Conservation (phyloP, 345 rosid genomes). For the Brassica rapa region DNA sequence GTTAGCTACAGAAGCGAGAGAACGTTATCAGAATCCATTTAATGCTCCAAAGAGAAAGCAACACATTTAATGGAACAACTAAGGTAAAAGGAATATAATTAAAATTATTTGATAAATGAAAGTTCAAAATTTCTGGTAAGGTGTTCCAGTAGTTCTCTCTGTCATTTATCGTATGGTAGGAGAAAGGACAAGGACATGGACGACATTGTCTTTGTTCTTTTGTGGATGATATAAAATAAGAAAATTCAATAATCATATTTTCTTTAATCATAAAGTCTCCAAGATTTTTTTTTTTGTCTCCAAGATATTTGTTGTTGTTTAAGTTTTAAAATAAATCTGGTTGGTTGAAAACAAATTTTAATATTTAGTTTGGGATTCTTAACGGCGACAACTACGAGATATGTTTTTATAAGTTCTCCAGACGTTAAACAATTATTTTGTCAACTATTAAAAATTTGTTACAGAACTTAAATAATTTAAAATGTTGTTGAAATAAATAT, state of each 20-base stretch:
- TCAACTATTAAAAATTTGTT: not conserved
- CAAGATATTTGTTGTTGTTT: slow-evolving; percentile 18
- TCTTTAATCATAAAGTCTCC: not conserved
- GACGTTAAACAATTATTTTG: not conserved
- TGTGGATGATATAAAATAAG: slow-evolving; percentile 29
- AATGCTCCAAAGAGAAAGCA: slow-evolving; percentile 6
- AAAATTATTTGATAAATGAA: not conserved
- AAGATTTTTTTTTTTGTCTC: slow-evolving; percentile 10
- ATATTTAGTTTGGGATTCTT: not conserved
- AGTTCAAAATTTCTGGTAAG: slow-evolving; percentile 16
- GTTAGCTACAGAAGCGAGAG: slow-evolving; percentile 11
- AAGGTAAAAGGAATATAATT: not conserved
- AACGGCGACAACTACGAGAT: not conserved
- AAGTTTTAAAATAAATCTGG: not conserved
- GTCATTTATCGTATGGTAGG: slow-evolving; percentile 26
- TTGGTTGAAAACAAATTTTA: not conserved
- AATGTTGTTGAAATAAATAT: not conserved
- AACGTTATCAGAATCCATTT: slow-evolving; percentile 24
- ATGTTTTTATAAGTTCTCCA: not conserved
- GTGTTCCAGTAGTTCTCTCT: slow-evolving; percentile 15
- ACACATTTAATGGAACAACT: slow-evolving; percentile 8
- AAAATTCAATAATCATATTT: slow-evolving; percentile 2
- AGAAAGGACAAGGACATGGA: slow-evolving; percentile 30
- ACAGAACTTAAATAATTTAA: not conserved
- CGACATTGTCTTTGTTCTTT: slow-evolving; percentile 34